Conservation (phyloP, 495 filamentous ascomycete genomes). For the Penicillium desertorum region DNA sequence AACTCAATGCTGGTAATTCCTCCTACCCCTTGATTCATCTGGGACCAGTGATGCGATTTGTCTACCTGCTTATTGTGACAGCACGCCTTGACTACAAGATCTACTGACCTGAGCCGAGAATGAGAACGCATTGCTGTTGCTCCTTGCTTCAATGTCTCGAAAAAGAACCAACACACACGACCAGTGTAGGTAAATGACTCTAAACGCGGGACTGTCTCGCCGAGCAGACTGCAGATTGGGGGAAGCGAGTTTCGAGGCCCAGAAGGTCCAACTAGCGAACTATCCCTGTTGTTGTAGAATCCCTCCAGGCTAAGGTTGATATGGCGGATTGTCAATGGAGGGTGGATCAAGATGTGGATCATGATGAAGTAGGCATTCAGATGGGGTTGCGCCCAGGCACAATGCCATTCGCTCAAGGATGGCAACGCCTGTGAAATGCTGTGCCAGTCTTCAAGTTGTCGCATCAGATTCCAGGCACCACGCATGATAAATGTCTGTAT, state of each 20-base stretch:
- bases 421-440: slow-evolving; percentile 60
- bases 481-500: slow-evolving; percentile 66
- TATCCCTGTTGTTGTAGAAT: slow-evolving; percentile 59
- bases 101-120: slow-evolving; percentile 57
- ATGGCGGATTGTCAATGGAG: slow-evolving; percentile 55
- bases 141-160: slow-evolving; percentile 39
- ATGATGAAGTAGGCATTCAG: slow-evolving; percentile 66
- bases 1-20: slow-evolving; percentile 68
- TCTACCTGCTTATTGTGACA: slow-evolving; percentile 46
- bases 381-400: slow-evolving; percentile 67
- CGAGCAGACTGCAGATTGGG: slow-evolving; percentile 58
- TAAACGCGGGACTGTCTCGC: slow-evolving; percentile 53
- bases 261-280: slow-evolving; percentile 22
- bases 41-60: background rate
- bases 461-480: slow-evolving; percentile 74
- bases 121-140: slow-evolving; percentile 17
- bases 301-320: slow-evolving; percentile 67
- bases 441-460: slow-evolving; percentile 61
- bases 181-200: slow-evolving; percentile 68
- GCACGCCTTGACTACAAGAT: slow-evolving; percentile 68
- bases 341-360: slow-evolving; percentile 52
- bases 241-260: slow-evolving; percentile 23
- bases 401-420: slow-evolving; percentile 67
- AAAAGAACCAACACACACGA: slow-evolving; percentile 60
- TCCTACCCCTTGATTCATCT: slow-evolving; percentile 47